These are phyloP conservation scores for Podospora fimiseda DNA, from an alignment of 495 filamentous ascomycete genomes.

Conservation along the genomic window DNA sequence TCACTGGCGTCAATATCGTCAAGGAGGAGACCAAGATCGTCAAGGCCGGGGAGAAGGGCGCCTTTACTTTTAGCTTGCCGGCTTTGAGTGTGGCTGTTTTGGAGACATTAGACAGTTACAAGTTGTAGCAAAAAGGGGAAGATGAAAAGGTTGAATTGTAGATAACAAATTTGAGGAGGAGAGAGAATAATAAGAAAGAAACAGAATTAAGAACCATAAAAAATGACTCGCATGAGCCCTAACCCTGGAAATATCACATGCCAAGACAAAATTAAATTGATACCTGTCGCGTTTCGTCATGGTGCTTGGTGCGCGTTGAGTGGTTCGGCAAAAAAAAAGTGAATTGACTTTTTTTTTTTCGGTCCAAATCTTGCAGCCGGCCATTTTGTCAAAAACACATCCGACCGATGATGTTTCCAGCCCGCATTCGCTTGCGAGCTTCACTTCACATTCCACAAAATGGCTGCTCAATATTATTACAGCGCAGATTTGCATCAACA, in stretches of 20 bases:
- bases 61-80: constrained; percentile 44
- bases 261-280: neutral
- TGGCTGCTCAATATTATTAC: neutral
- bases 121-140: neutral
- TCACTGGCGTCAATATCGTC: constrained; percentile 30
- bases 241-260: neutral
- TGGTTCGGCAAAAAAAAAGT: neutral
- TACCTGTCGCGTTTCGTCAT: neutral
- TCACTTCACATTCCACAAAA: neutral
- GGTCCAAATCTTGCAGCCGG: neutral
- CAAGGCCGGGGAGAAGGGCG: constrained; percentile 37
- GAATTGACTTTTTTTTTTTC: neutral
- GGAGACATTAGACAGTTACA: constrained; percentile 18
- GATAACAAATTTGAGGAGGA: neutral
- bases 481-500: too few species aligned
- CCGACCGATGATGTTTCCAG: neutral
- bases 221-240: neutral
- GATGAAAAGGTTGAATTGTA: neutral
- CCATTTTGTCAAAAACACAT: neutral
- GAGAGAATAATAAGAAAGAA: neutral
- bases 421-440: neutral
- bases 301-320: neutral
- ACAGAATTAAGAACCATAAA: neutral
- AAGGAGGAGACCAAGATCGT: constrained; percentile 38
- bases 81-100: constrained; percentile 49